Conservation (phyloP, 2,329 filamentous ascomycete genomes). For the Helotiales sp. region DNA sequence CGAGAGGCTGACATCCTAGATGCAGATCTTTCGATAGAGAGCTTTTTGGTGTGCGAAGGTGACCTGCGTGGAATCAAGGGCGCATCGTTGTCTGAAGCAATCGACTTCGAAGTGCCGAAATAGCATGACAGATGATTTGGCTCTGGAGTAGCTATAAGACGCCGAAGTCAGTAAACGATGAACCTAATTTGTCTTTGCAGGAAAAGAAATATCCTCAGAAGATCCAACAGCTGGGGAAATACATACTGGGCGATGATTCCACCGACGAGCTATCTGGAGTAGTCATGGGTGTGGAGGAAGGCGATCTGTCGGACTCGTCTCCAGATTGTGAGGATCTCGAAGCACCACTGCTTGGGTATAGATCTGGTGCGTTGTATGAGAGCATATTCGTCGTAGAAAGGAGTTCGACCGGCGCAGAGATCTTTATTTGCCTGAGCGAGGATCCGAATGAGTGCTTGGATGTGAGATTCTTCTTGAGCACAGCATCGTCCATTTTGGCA, state of each 20-base stretch:
- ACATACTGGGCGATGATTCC: slow-evolving; percentile 43
- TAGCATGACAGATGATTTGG: slow-evolving; percentile 73
- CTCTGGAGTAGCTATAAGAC: slow-evolving; percentile 53
- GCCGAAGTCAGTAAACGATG: not conserved
- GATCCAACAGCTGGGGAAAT: no score
- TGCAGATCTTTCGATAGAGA: slow-evolving; percentile 72
- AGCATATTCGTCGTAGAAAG: slow-evolving; percentile 96
- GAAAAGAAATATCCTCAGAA: no score
- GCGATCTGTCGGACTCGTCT: slow-evolving; percentile 73
- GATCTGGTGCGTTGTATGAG: slow-evolving; percentile 90
- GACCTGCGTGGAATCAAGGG: slow-evolving; percentile 79
- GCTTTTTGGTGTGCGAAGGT: slow-evolving; percentile 87
- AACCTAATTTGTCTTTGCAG: not conserved
- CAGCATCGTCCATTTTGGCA: slow-evolving; percentile 50
- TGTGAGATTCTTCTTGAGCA: slow-evolving; percentile 38
- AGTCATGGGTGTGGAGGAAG: slow-evolving; percentile 49
- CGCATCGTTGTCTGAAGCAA: slow-evolving; percentile 48
- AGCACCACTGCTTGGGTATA: slow-evolving; percentile 50
- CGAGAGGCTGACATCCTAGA: slow-evolving; percentile 61
- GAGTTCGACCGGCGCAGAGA: slow-evolving; percentile 85
- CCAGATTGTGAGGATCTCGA: slow-evolving; percentile 57
- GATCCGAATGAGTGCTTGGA: slow-evolving; percentile 37
- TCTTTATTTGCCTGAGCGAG: slow-evolving; percentile 60
- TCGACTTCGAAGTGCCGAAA: slow-evolving; percentile 52
- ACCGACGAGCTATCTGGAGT: slow-evolving; percentile 52